phyloP scores from a whole-genome alignment of 345 rosid species.

The Noccaea bulbosa region DNA sequence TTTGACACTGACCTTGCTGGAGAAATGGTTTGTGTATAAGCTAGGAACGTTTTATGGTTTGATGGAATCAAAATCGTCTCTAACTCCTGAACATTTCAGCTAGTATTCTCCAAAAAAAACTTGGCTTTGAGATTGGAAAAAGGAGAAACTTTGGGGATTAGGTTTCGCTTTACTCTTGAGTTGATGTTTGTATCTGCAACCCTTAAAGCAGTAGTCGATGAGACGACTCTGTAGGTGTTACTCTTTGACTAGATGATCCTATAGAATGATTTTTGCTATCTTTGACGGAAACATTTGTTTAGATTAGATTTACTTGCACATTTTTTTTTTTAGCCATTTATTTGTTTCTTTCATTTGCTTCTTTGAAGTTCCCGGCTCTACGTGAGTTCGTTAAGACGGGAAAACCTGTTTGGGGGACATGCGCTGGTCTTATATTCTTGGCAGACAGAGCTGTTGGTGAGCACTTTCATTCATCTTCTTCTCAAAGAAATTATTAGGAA shows the following conservation, averaged over 20 bases:
- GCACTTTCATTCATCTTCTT: slow-evolving; percentile 29
- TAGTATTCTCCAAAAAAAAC: slow-evolving; percentile 17
- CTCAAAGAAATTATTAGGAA: neutral
- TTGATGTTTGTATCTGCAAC: neutral
- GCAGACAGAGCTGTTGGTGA: slow-evolving; percentile 82
- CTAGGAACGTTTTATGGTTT: slow-evolving; percentile 5
- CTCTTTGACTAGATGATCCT: slow-evolving; percentile 19
- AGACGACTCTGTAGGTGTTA: neutral
- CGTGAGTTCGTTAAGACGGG: slow-evolving; percentile 85
- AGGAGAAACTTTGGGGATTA: slow-evolving; percentile 17
- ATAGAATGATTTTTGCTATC: neutral
- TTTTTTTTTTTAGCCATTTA: neutral
- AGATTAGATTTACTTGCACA: neutral
- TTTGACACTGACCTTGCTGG: neutral
- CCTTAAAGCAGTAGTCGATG: neutral
- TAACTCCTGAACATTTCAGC: neutral
- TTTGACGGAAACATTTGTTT: neutral
- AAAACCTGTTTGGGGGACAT: slow-evolving; percentile 98
- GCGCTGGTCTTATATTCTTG: slow-evolving; percentile 96
- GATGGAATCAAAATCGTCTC: slow-evolving; percentile 1
- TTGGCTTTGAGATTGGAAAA: slow-evolving; percentile 23
- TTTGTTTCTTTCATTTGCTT: slow-evolving; percentile 25
- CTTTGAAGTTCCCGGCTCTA: slow-evolving; percentile 82
- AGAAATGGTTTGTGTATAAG: neutral
- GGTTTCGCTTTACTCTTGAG: slow-evolving; percentile 7